Evolutionary conservation across 495 filamentous ascomycete genomes (phyloP).

Genomic region (Talaromyces wortmannii): DNA sequence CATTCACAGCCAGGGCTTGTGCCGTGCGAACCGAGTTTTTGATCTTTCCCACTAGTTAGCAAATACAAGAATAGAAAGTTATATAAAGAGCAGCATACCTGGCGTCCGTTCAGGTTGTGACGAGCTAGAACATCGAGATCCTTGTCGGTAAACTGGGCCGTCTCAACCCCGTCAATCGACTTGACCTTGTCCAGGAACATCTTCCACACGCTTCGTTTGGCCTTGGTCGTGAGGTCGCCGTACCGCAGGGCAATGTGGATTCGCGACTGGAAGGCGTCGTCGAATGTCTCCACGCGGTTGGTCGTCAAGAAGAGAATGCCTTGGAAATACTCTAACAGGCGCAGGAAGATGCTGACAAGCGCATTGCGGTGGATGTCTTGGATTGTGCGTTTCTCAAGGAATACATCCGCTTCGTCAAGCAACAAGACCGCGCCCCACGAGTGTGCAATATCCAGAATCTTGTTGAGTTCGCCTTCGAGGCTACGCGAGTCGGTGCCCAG

Average conservation of each 20-base stretch:
- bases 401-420: constrained; percentile 74
- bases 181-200: constrained; percentile 71
- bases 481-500: constrained; percentile 73
- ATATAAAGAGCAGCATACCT: constrained; percentile 38
- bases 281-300: constrained; percentile 69
- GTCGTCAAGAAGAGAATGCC: constrained; percentile 77
- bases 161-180: constrained; percentile 53
- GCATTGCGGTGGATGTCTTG: constrained; percentile 71
- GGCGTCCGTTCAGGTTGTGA: constrained; percentile 78
- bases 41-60: constrained; percentile 44
- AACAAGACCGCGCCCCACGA: constrained; percentile 78
- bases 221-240: constrained; percentile 65
- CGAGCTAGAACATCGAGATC: constrained; percentile 63
- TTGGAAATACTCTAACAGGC: constrained; percentile 70
- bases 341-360: constrained; percentile 69
- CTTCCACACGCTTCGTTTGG: constrained; percentile 80
- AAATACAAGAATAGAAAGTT: not conserved
- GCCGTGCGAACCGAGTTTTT: constrained; percentile 88
- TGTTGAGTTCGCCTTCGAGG: constrained; percentile 72
- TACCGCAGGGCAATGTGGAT: constrained; percentile 77
- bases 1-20: constrained; percentile 77
- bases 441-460: constrained; percentile 82
- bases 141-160: constrained; percentile 56
- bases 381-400: constrained; percentile 65
- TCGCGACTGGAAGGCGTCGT: constrained; percentile 59